Conservation (phyloP, 1,284 basidiomycete species). For the Stygiomarasmius scandens region DNA sequence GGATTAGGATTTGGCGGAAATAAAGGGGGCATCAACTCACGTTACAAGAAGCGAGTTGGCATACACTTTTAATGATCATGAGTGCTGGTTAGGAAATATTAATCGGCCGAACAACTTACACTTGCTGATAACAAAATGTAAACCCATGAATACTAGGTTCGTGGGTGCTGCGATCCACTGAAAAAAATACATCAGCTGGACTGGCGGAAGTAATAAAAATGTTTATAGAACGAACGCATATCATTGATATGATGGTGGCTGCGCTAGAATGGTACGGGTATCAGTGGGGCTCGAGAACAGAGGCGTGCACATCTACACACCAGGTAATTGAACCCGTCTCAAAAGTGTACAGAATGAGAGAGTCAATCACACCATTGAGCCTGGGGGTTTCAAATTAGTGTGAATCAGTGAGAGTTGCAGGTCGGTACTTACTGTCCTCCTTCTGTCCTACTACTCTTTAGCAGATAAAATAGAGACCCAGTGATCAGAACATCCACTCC, state of each 20-base stretch:
- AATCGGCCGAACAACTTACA: too few species aligned
- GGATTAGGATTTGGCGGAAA: too few species aligned
- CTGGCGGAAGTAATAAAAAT: too few species aligned
- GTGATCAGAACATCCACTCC: constrained; percentile 53
- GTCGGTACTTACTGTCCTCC: constrained; percentile 3
- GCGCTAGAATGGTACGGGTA: constrained; percentile 29
- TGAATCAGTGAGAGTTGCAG: background rate
- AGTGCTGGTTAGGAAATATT: too few species aligned
- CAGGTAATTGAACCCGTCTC: constrained; percentile 55
- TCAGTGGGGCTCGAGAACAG: background rate
- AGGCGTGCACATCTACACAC: constrained; percentile 27
- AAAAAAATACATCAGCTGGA: background rate
- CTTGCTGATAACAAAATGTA: constrained; percentile 26
- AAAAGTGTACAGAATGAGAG: constrained; percentile 53
- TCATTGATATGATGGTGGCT: constrained; percentile 38
- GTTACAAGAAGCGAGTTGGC: constrained; percentile 16
- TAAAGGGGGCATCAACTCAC: background rate
- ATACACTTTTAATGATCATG: constrained; percentile 17
- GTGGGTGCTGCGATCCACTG: constrained; percentile 23
- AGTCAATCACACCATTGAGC: constrained; percentile 52
- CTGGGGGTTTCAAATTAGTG: constrained; percentile 25
- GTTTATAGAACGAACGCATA: constrained; percentile 44
- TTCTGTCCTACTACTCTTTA: constrained; percentile 36
- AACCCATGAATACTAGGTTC: constrained; percentile 23
- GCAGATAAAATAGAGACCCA: constrained; percentile 43